These are phyloP conservation scores for Adiantum capillusveneris DNA, from an alignment of 75 land plant genomes.

Conservation along the genomic window DNA sequence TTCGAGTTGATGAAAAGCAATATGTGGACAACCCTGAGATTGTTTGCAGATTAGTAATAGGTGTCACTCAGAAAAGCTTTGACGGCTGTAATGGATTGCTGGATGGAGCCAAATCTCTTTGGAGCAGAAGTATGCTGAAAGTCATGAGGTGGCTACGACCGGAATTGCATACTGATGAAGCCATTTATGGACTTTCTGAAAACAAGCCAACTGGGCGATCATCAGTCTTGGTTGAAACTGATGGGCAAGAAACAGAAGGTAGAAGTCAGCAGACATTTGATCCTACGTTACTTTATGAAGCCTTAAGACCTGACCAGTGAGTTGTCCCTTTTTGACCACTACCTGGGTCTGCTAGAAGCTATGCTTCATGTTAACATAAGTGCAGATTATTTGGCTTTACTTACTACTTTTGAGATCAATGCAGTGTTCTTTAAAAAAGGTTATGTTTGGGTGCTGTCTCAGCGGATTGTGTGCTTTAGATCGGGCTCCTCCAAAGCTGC, in stretches of 20 bases:
- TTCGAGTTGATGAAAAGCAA: constrained; percentile 13
- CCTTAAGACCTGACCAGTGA: constrained; percentile 78
- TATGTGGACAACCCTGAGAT: constrained; percentile 2
- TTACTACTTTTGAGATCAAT: too few species aligned
- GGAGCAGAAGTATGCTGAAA: constrained; percentile 77
- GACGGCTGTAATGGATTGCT: constrained; percentile 44
- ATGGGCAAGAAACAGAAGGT: not conserved
- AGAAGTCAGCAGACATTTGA: constrained; percentile 45
- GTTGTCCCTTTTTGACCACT: constrained; percentile 3
- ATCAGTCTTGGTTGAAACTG: constrained; percentile 9
- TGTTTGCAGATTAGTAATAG: constrained; percentile 43
- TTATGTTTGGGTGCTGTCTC: too few species aligned
- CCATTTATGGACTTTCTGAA: constrained; percentile 30
- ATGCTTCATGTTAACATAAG: too few species aligned
- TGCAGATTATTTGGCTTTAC: too few species aligned
- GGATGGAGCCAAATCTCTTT: constrained; percentile 34
- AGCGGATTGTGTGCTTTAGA: constrained; percentile 60
- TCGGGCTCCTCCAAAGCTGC: constrained; percentile 46
- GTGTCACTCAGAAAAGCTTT: constrained; percentile 51
- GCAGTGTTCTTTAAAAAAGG: too few species aligned
- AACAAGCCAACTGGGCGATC: constrained; percentile 3
- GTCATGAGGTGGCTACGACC: constrained; percentile 89
- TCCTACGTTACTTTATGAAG: constrained; percentile 72
- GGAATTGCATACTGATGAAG: constrained; percentile 61
- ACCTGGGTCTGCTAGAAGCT: too few species aligned